Conservation (phyloP, 257 asterid genomes). For the Scutellaria galericulata region DNA sequence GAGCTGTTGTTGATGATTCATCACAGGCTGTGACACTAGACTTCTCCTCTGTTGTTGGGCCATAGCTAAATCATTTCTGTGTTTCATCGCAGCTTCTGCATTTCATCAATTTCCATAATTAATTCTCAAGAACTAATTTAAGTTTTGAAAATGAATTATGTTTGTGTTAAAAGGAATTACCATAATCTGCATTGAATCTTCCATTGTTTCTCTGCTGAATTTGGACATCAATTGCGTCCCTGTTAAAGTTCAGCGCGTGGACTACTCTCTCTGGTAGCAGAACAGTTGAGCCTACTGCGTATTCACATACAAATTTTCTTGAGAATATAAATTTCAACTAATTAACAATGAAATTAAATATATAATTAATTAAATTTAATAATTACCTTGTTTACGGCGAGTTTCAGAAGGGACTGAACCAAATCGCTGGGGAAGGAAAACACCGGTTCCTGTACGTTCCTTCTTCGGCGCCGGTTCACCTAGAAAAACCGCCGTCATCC, state of each 20-base stretch:
- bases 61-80: slow-evolving; percentile 22
- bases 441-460: slow-evolving; percentile 83
- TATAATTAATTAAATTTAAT: background rate
- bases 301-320: background rate
- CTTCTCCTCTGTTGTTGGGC: slow-evolving; percentile 45
- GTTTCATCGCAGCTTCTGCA: slow-evolving; percentile 35
- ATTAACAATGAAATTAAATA: background rate
- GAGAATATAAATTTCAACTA: background rate
- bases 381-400: slow-evolving; percentile 57
- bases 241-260: slow-evolving; percentile 53
- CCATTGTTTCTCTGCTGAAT: slow-evolving; percentile 27
- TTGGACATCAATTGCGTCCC: slow-evolving; percentile 42
- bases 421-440: slow-evolving; percentile 65
- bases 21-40: slow-evolving; percentile 24
- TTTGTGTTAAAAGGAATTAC: slow-evolving; percentile 25
- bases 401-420: slow-evolving; percentile 41
- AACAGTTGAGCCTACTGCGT: slow-evolving; percentile 53
- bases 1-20: slow-evolving; percentile 45
- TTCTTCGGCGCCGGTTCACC: slow-evolving; percentile 49
- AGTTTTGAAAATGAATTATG: background rate
- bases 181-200: slow-evolving; percentile 32
- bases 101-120: background rate
- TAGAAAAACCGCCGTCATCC: slow-evolving; percentile 52
- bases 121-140: background rate
- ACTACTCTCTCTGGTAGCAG: slow-evolving; percentile 61